phyloP scores from a whole-genome alignment of 371 early-diverging fungal species.

The Syncephalis fuscata region DNA sequence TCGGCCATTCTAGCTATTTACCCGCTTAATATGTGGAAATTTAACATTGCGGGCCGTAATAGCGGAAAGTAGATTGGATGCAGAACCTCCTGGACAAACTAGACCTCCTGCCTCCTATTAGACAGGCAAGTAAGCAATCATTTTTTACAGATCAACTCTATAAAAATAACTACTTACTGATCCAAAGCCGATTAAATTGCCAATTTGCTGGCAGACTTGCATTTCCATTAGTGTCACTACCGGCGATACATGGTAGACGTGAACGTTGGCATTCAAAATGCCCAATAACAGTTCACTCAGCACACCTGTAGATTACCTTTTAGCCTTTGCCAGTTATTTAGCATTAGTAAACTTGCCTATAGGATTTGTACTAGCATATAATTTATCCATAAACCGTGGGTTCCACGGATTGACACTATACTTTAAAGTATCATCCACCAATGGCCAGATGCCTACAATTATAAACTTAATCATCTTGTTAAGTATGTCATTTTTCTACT shows the following conservation, averaged over 20 bases:
- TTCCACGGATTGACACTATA: slow-evolving; percentile 54
- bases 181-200: slow-evolving; percentile 33
- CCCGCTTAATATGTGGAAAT: slow-evolving; percentile 42
- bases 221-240: slow-evolving; percentile 59
- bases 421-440: background rate
- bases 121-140: too few species aligned
- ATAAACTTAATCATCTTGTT: too few species aligned
- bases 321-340: background rate
- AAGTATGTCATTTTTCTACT: background rate
- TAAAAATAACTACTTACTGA: slow-evolving; percentile 12
- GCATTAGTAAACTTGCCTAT: slow-evolving; percentile 15
- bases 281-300: slow-evolving; percentile 55
- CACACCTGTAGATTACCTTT: slow-evolving; percentile 23
- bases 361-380: slow-evolving; percentile 67
- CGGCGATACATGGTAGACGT: slow-evolving; percentile 68
- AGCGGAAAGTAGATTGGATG: slow-evolving; percentile 66
- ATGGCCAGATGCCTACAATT: background rate
- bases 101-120: slow-evolving; percentile 43
- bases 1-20: slow-evolving; percentile 13
- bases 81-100: slow-evolving; percentile 66
- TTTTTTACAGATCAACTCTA: too few species aligned
- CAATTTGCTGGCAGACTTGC: slow-evolving; percentile 34
- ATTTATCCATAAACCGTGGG: slow-evolving; percentile 69
- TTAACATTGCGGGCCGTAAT: slow-evolving; percentile 53
- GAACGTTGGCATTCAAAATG: slow-evolving; percentile 62